phyloP scores from a whole-genome alignment of 306 rosid genomes.

The Oxytropis ochrocephala region DNA sequence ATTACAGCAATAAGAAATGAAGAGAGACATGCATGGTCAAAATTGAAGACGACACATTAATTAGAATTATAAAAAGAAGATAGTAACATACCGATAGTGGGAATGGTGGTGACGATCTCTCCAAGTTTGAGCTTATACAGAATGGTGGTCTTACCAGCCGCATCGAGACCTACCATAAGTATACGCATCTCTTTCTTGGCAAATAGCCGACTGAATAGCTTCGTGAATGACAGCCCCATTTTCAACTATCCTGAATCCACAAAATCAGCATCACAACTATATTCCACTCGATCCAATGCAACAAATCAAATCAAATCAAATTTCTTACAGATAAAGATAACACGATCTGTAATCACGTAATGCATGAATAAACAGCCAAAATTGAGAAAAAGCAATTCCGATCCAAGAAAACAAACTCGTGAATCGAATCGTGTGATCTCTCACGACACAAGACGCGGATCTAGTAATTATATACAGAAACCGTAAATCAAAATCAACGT shows the following conservation, averaged over 20 bases:
- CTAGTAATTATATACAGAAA: not conserved
- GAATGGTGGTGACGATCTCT: slow-evolving; percentile 95
- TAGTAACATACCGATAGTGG: slow-evolving; percentile 66
- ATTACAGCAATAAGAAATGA: not conserved
- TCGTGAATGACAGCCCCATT: slow-evolving; percentile 95
- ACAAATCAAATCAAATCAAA: not conserved
- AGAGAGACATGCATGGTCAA: not conserved
- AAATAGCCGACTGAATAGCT: slow-evolving; percentile 84
- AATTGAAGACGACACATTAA: not conserved
- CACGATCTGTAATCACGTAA: not conserved
- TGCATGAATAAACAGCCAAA: slow-evolving; percentile 7
- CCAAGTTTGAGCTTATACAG: slow-evolving; percentile 94
- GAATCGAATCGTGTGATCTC: slow-evolving; percentile 22
- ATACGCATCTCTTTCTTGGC: slow-evolving; percentile 98
- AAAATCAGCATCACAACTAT: not conserved
- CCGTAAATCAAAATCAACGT: not conserved
- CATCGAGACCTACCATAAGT: slow-evolving; percentile 97
- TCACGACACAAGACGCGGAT: slow-evolving; percentile 17
- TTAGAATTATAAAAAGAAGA: not conserved
- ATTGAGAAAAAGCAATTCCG: not conserved
- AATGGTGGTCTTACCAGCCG: slow-evolving; percentile 97
- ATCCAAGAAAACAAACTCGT: not conserved
- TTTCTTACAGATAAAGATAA: not conserved
- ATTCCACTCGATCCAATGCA: not conserved
- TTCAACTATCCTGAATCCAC: slow-evolving; percentile 35